These are phyloP conservation scores for Coemansia sp. DNA, from an alignment of 192 early-diverging fungal genomes.

Conservation along the genomic window DNA sequence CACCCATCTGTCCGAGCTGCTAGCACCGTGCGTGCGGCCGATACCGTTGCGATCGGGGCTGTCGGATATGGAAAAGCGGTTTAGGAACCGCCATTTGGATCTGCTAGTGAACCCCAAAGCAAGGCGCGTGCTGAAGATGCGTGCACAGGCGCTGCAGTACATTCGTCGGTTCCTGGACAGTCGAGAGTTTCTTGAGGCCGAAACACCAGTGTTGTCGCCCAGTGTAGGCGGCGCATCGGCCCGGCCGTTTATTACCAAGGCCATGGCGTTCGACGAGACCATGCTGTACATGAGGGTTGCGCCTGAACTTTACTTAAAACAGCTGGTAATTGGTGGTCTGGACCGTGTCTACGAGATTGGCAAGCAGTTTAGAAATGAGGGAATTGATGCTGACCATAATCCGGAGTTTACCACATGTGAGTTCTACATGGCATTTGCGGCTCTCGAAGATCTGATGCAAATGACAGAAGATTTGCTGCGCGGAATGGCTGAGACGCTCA, in stretches of 20 bases:
- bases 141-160: slow-evolving; percentile 61
- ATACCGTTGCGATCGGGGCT: slow-evolving; percentile 65
- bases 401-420: slow-evolving; percentile 92
- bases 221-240: slow-evolving; percentile 81
- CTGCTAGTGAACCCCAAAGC: slow-evolving; percentile 66
- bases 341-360: slow-evolving; percentile 87
- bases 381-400: slow-evolving; percentile 83
- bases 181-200: slow-evolving; percentile 76
- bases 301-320: slow-evolving; percentile 84
- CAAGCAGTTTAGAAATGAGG: slow-evolving; percentile 90
- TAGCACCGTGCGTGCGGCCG: slow-evolving; percentile 68
- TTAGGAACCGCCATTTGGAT: slow-evolving; percentile 71
- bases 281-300: slow-evolving; percentile 77
- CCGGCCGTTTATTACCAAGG: slow-evolving; percentile 71
- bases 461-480: slow-evolving; percentile 71
- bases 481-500: slow-evolving; percentile 37
- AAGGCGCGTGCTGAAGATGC: slow-evolving; percentile 55
- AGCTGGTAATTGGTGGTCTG: slow-evolving; percentile 82
- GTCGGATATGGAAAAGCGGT: slow-evolving; percentile 67
- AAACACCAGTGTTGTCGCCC: slow-evolving; percentile 76
- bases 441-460: slow-evolving; percentile 65
- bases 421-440: slow-evolving; percentile 79
- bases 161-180: slow-evolving; percentile 65
- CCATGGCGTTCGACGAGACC: slow-evolving; percentile 62
- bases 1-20: slow-evolving; percentile 48